These are phyloP conservation scores for Furcasterigmium sp. DNA, from an alignment of 2,329 filamentous ascomycete species.

Conservation along the genomic window DNA sequence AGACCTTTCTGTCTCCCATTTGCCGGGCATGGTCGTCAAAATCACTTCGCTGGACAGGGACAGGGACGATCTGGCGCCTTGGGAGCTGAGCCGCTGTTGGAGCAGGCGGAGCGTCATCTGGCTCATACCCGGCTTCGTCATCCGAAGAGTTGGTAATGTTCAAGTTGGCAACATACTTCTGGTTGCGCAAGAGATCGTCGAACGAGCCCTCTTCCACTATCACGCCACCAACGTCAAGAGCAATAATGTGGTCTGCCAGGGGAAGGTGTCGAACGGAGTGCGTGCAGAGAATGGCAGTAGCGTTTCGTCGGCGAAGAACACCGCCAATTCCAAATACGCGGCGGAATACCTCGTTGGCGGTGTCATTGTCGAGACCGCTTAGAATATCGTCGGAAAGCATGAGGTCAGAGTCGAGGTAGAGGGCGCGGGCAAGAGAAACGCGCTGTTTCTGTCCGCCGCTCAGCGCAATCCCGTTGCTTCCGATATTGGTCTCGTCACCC, in stretches of 20 bases:
- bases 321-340: constrained; percentile 24
- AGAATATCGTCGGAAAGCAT: constrained; percentile 27
- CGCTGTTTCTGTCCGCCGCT: constrained; percentile 28
- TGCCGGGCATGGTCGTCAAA: constrained; percentile 10
- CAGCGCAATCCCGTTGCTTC: constrained; percentile 25
- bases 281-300: constrained; percentile 15
- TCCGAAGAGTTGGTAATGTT: constrained; percentile 16
- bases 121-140: constrained; percentile 5
- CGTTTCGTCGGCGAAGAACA: constrained; percentile 10
- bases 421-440: constrained; percentile 17
- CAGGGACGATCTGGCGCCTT: neutral
- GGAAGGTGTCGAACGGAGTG: constrained; percentile 25
- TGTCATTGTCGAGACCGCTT: constrained; percentile 24
- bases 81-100: neutral
- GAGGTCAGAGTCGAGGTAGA: constrained; percentile 16
- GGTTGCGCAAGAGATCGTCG: constrained; percentile 21
- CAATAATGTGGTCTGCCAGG: constrained; percentile 40
- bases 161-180: constrained; percentile 24
- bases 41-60: too few species aligned
- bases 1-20: constrained; percentile 15
- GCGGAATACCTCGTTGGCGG: constrained; percentile 26
- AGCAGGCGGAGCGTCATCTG: neutral
- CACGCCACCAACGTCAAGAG: constrained; percentile 32
- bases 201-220: constrained; percentile 36
- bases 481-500: constrained; percentile 23